These are phyloP conservation scores for Aspergillus hiratsukae DNA, from an alignment of 2,329 filamentous ascomycete genomes.

Conservation along the genomic window DNA sequence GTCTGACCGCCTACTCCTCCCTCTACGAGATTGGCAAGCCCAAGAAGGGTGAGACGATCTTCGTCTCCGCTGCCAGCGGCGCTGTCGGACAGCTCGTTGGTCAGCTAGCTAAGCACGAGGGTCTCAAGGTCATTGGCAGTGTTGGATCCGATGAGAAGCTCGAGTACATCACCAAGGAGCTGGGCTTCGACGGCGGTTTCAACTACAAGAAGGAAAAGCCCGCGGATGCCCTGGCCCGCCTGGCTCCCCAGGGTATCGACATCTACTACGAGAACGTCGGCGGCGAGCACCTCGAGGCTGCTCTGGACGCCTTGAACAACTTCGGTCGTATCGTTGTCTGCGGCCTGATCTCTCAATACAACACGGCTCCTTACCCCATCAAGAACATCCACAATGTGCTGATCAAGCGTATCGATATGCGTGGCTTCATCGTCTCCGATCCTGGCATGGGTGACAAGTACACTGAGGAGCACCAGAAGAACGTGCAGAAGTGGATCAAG, in stretches of 20 bases:
- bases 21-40: constrained; percentile 72
- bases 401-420: constrained; percentile 61
- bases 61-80: constrained; percentile 73
- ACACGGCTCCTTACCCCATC: constrained; percentile 62
- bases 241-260: constrained; percentile 74
- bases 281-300: constrained; percentile 68
- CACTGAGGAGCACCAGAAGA: constrained; percentile 67
- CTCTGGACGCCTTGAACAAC: constrained; percentile 59
- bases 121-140: constrained; percentile 72
- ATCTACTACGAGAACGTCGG: constrained; percentile 82
- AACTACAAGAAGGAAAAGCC: constrained; percentile 85
- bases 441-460: constrained; percentile 64
- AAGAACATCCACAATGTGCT: constrained; percentile 63
- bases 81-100: constrained; percentile 80
- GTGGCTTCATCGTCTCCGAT: constrained; percentile 71
- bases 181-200: constrained; percentile 69
- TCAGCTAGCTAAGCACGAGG: constrained; percentile 77
- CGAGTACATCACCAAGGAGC: constrained; percentile 65
- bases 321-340: constrained; percentile 63
- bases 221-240: constrained; percentile 60
- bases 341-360: constrained; percentile 75
- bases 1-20: constrained; percentile 68
- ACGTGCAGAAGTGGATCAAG: constrained; percentile 68
- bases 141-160: constrained; percentile 78
- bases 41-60: constrained; percentile 74